Base-by-base conservation (phyloP, 345 rosid genomes). In the Eucalyptus viminalis region DNA sequence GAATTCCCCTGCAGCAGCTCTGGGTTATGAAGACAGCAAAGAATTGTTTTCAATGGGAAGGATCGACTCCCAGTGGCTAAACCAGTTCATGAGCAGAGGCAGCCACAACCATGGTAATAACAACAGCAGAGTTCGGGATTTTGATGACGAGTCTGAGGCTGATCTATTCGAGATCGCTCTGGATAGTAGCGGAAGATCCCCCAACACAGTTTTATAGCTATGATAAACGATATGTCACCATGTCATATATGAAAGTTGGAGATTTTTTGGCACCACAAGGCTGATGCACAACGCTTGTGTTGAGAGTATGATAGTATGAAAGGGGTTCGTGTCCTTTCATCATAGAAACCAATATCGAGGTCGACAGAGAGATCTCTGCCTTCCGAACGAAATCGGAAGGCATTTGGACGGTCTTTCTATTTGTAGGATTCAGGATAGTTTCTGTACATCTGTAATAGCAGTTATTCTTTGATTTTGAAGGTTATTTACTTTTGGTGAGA, bases 141-240 rank as follows among this genome's bases (percentile, higher is more conserved):
- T 90, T 27, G 99, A 95, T 37, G 99, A 95, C 88, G 98, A 97
- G 49, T 95, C 98, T 6, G 99, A 97, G 87, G 98, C 97, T 76
- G 99, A 97, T 93, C 93, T 97, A 67, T 97, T 96, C 53, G 99
- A 97, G 91, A 96, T 97, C 86, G 94, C 94, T 1, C 90, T 97
- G 92, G 99, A 96, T 47, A 90, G 89, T 86, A 89, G 89, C 69
- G 93, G 93, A 86, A 92, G 91, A 91, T 94, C 94, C 69, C 95
- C 94, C 31, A 89, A 83, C 87, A 81, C 90, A 40, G 89, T 45
- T 53, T 58, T 54, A 22, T 87, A 87, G 44, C 87, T 22, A 34
- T 83, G 49, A 89, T n/a, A 44, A 44, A 27, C 49, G 6, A 37
- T 27, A 49, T 47, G 37, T 21, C 51, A 76, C 83, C 86, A 51